phyloP scores from a whole-genome alignment of 1,139 yeast species.

The Yamadazyma jaroonii region DNA sequence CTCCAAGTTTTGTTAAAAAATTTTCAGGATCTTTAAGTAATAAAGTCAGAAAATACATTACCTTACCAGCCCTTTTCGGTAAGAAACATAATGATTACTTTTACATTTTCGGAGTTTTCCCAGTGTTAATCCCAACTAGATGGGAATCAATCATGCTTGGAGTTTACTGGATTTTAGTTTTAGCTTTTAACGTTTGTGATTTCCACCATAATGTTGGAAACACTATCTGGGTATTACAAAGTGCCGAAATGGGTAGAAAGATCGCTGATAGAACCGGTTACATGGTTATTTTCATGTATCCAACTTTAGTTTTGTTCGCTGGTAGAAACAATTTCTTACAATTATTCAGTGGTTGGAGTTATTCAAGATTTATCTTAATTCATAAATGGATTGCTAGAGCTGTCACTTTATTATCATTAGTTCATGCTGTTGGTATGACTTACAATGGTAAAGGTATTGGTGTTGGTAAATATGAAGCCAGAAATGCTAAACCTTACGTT shows the following conservation, averaged over 20 bases:
- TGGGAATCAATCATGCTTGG: constrained; percentile 52
- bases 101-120: constrained; percentile 26
- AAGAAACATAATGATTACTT: constrained; percentile 40
- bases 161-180: constrained; percentile 47
- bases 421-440: constrained; percentile 54
- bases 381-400: constrained; percentile 68
- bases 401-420: constrained; percentile 36
- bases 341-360: constrained; percentile 64
- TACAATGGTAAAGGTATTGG: constrained; percentile 36
- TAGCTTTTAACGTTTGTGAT: constrained; percentile 43
- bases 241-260: constrained; percentile 49
- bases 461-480: constrained; percentile 30
- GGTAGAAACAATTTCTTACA: constrained; percentile 69
- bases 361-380: constrained; percentile 55
- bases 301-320: constrained; percentile 53
- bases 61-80: constrained; percentile 48
- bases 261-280: constrained; percentile 63
- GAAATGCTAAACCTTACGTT: constrained; percentile 39
- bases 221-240: constrained; percentile 29
- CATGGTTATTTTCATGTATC: constrained; percentile 46
- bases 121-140: constrained; percentile 58
- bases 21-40: constrained; percentile 34
- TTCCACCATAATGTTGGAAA: constrained; percentile 39
- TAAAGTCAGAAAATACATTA: constrained; percentile 36
- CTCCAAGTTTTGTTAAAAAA: constrained; percentile 32